These are phyloP conservation scores for Candida pseudocylindracea DNA, from an alignment of 1,139 yeast species.

Conservation along the genomic window DNA sequence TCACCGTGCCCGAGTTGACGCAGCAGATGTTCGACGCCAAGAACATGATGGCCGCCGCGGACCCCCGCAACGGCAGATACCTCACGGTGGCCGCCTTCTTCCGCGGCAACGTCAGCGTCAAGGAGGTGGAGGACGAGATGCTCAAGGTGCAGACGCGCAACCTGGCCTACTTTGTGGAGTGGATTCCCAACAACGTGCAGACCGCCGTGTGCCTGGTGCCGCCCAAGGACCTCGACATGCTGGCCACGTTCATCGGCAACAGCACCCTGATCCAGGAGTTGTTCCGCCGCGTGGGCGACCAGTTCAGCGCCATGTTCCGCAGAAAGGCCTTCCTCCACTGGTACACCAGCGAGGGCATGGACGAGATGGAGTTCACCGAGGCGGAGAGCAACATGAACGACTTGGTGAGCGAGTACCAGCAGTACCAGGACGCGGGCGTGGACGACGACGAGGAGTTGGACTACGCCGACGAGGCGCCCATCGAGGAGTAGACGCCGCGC, in stretches of 20 bases:
- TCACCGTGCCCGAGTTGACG: conserved; percentile 77
- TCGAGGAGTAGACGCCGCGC: conserved; percentile 35
- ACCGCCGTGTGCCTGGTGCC: conserved; percentile 84
- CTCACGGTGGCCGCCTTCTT: conserved; percentile 88
- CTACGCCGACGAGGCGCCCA: conserved; percentile 32
- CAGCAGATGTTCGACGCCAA: conserved; percentile 84
- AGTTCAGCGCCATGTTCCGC: conserved; percentile 80
- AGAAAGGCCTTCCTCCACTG: conserved; percentile 92
- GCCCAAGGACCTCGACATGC: conserved; percentile 67
- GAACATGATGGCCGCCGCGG: conserved; percentile 92
- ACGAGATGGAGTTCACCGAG: conserved; percentile 79
- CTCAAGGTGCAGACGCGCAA: conserved; percentile 64
- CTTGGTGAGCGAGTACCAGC: conserved; percentile 76
- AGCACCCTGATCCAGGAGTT: conserved; percentile 83
- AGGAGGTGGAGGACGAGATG: conserved; percentile 91
- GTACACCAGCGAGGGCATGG: conserved; percentile 94
- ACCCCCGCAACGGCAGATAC: conserved; percentile 79
- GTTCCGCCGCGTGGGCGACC: conserved; percentile 76
- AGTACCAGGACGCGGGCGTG: conserved; percentile 68
- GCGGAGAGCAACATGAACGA: conserved; percentile 68
- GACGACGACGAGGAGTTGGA: conserved; percentile 56
- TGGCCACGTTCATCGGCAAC: conserved; percentile 84
- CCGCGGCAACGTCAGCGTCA: conserved; percentile 79
- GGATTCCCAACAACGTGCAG: conserved; percentile 95
- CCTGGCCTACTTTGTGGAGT: conserved; percentile 69